Evolutionary conservation across 2,329 filamentous ascomycete species (phyloP).

Genomic region (Diaporthe batatas): DNA sequence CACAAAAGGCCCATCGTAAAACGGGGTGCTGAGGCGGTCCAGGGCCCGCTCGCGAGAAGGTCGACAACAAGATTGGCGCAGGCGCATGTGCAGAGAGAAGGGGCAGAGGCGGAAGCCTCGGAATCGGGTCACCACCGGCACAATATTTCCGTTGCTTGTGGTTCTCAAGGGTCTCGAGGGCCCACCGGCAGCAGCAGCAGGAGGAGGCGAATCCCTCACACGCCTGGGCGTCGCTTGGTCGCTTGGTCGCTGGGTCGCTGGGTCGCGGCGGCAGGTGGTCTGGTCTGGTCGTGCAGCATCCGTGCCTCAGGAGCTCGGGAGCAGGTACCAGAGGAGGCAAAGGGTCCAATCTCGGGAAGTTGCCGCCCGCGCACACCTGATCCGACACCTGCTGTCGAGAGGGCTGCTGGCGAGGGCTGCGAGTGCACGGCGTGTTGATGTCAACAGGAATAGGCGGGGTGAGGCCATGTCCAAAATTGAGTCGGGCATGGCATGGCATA

Average conservation of each 20-base stretch:
- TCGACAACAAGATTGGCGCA: slow-evolving; percentile 31
- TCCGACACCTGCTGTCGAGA: neutral
- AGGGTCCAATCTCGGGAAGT: slow-evolving; percentile 17
- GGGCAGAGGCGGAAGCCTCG: slow-evolving; percentile 36
- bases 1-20: slow-evolving; percentile 30
- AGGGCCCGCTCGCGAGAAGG: slow-evolving; percentile 36
- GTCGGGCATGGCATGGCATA: slow-evolving; percentile 27
- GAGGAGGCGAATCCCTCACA: slow-evolving; percentile 26
- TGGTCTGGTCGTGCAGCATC: slow-evolving; percentile 5
- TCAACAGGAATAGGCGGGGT: neutral
- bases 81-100: slow-evolving; percentile 4
- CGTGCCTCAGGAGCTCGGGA: slow-evolving; percentile 15
- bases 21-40: slow-evolving; percentile 29
- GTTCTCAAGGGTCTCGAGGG: slow-evolving; percentile 5
- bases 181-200: neutral
- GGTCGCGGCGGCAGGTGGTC: neutral
- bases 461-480: slow-evolving; percentile 24
- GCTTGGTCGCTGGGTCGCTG: too few species aligned
- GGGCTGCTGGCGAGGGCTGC: slow-evolving; percentile 1
- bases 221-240: neutral
- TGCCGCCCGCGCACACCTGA: neutral
- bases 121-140: slow-evolving; percentile 36
- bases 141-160: slow-evolving; percentile 28
- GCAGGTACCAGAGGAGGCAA: neutral
- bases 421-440: neutral